Conservation (phyloP, 495 filamentous ascomycete species). For the Xylona heveae region DNA sequence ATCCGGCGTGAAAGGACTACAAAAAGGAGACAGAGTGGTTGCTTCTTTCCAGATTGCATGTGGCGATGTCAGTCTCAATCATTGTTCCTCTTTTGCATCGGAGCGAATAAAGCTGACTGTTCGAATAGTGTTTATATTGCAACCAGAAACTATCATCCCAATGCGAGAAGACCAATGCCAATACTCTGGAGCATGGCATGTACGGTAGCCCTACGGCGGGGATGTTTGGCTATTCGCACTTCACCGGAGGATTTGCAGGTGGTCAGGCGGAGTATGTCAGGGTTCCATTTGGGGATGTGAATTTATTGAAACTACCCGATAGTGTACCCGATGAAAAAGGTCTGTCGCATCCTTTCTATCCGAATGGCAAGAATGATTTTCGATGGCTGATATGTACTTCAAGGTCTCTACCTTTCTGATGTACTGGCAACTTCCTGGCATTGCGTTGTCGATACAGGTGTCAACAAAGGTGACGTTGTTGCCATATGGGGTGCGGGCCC, state of each 20-base stretch:
- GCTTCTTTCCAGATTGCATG: constrained; percentile 76
- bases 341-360: background rate
- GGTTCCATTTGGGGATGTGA: constrained; percentile 65
- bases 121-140: constrained; percentile 50
- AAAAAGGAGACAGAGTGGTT: constrained; percentile 60
- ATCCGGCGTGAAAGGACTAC: constrained; percentile 29
- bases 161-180: constrained; percentile 29
- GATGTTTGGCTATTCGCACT: constrained; percentile 54
- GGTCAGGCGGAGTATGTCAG: constrained; percentile 79
- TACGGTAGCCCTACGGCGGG: constrained; percentile 33
- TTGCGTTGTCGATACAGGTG: constrained; percentile 63
- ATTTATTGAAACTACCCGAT: constrained; percentile 60
- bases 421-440: constrained; percentile 65
- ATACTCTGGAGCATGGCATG: constrained; percentile 1
- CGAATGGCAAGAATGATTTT: constrained; percentile 2
- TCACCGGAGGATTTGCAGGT: constrained; percentile 76
- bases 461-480: constrained; percentile 57
- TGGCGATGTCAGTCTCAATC: constrained; percentile 13
- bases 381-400: too few species aligned
- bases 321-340: constrained; percentile 74
- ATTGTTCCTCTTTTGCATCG: constrained; percentile 13
- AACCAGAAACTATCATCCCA: constrained; percentile 49
- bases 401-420: constrained; percentile 51
- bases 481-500: constrained; percentile 56
- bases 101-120: background rate